Evolutionary conservation across 148 eudicot species (phyloP), one percentile per base, ranked within the genome.

Genomic region (Dysphania ambrosioides): DNA sequence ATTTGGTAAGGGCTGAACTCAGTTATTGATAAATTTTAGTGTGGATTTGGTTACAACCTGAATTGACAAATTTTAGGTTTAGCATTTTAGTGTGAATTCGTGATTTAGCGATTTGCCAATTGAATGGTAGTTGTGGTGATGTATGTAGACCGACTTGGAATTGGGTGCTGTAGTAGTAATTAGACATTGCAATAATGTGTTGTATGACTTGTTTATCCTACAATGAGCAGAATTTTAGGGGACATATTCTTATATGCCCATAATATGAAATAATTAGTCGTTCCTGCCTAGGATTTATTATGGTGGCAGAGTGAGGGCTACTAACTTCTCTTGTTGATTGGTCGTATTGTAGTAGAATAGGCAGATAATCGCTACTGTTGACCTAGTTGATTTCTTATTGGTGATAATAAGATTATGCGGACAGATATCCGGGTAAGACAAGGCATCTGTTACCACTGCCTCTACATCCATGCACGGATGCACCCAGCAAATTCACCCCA

Each of bases 401-500:
- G 57, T 75, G 30, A 79, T 63, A 13, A 1, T 47, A 72, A 51
- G 41, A 42, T 66, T 68, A 63, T 42, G 6, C 68, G 77, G 75
- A 82, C 96, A 94, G 98, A 94, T 94, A 49, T 91, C 98, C 79
- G 97, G 98, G 63, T 89, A 87, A 83, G 87, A 82, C 80, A 85
- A 80, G 78, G 44, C 75, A 61, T 55, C 73, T 40, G 73, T 76
- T n/a, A 82, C 79, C 60, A 19, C 55, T 77, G 57, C 70, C 24
- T 73, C 81, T 32, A n/a, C 83, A 44, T 63, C 74, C 29, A 57
- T 56, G 66, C 75, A 60, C 32, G 24, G 35, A 57, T 56, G 66
- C 75, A 60, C 32, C 30, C 78, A 6, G 71, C 85, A 38, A 85
- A 68, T 78, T 80, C 84, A 69, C 78, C 87, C 47, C 38, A 29